Evolutionary conservation across 2,329 filamentous ascomycete genomes (phyloP), one percentile per base, ranked within the genome.

Genomic region (Westerdykella ornata): DNA sequence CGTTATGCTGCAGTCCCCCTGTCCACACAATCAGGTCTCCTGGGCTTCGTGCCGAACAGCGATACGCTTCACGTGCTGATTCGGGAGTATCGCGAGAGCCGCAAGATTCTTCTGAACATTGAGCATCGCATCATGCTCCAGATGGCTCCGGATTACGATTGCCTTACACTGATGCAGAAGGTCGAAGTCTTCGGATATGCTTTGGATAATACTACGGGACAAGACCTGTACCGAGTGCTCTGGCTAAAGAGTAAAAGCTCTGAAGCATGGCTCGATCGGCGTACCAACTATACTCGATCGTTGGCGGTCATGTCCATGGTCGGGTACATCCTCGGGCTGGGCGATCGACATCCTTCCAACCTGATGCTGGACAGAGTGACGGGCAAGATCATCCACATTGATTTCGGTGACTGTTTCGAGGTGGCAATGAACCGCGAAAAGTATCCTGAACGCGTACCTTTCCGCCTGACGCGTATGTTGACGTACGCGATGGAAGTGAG

Each of bases 301-400:
- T 75, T 98, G 2, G 92, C 88, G 54, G 92, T 98, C 57, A 99
- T 98, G 92, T 96, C 88, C n/a, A 98, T 99, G 88, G 92, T 97
- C n/a, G 92, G 92, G 49, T 99, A 99, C 67, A 97, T 99, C 51
- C 80, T 99, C 16, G 94, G 92, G 45, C 75, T 99, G 12, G 92
- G 92, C 41, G 92, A 99, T 70, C 83, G 94, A 36, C 92, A 99
- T 69, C 94, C 94, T 29, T 96, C 88, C 46, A 99, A 99, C 66
- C 72, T 99, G 59, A 94, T 98, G 84, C 82, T 99, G 31, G 92
- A 98, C 66, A 84, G 88, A 30, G 81, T 94, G 46, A 97, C 90
- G 1, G 92, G 92, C 62, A 95, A 94, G 72, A 92, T 98, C 48
- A 84, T 98, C 51, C 92, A 99, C 64, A 97, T 98, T 56, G 92